phyloP scores from a whole-genome alignment of 768 basidiomycete species.

The Kwoniella europaea region DNA sequence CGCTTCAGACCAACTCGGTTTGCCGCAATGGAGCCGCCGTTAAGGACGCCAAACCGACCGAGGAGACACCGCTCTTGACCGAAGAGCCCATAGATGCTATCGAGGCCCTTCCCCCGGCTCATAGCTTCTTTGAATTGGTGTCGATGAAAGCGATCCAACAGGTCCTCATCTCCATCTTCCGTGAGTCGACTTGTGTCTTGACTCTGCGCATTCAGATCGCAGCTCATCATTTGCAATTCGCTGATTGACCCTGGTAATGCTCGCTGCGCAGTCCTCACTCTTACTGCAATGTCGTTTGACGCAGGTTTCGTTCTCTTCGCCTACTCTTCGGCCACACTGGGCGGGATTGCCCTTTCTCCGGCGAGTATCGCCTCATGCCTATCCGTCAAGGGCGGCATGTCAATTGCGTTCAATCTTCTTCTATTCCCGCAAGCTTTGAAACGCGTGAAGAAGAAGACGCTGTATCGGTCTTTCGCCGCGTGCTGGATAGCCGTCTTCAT shows the following conservation, averaged over 20 bases:
- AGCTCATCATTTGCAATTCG: no score
- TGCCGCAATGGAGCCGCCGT: background rate
- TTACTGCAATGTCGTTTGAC: slow-evolving; percentile 35
- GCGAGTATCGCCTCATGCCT: no score
- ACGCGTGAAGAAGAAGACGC: background rate
- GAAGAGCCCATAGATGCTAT: slow-evolving; percentile 10
- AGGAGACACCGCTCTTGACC: background rate
- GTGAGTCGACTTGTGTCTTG: no score
- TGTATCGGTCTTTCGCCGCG: slow-evolving; percentile 23
- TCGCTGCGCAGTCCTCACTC: slow-evolving; percentile 22
- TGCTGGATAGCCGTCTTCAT: slow-evolving; percentile 26
- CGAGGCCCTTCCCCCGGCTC: slow-evolving; percentile 9
- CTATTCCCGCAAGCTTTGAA: slow-evolving; percentile 27
- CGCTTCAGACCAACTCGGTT: no score
- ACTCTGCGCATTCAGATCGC: no score
- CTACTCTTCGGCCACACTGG: slow-evolving; percentile 26
- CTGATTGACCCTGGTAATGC: no score
- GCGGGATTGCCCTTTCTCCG: slow-evolving; percentile 26
- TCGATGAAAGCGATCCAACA: slow-evolving; percentile 25
- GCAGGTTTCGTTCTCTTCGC: slow-evolving; percentile 35
- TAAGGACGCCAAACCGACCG: slow-evolving; percentile 5
- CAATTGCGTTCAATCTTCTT: slow-evolving; percentile 25
- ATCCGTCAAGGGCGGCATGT: slow-evolving; percentile 14
- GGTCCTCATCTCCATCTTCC: background rate
- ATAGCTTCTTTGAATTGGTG: slow-evolving; percentile 17